A percentile compares a stretch with the other conserved stretches of the same genome.
These are phyloP conservation scores for Rheum nobile DNA, from an alignment of 148 eudicot genomes.

Conservation along the genomic window DNA sequence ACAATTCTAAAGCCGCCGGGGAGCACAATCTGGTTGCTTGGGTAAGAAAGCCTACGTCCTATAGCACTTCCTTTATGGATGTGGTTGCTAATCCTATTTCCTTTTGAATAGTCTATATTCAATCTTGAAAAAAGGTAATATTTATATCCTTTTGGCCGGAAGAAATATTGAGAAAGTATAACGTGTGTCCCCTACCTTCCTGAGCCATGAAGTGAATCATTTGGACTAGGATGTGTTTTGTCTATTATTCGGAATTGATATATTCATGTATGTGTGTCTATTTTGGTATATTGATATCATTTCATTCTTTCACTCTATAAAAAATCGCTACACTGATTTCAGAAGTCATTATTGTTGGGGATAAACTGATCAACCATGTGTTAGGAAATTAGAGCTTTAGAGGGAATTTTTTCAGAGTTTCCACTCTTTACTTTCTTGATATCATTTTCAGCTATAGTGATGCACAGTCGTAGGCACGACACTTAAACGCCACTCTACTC, in stretches of 20 bases:
- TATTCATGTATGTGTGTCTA: not conserved
- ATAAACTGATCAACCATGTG: not conserved
- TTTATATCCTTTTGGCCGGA: not conserved
- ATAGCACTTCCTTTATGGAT: not conserved
- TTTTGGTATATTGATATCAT: not conserved
- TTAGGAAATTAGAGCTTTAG: not conserved
- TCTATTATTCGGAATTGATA: no score
- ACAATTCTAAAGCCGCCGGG: slow-evolving; percentile 32
- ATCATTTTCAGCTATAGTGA: not conserved
- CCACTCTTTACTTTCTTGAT: not conserved
- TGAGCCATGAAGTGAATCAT: not conserved
- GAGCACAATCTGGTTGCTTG: slow-evolving; percentile 53
- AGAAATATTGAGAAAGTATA: not conserved
- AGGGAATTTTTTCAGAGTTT: not conserved
- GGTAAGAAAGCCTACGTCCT: slow-evolving; percentile 21
- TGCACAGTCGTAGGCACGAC: no score
- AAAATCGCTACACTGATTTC: not conserved
- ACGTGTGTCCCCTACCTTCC: not conserved
- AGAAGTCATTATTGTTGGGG: not conserved
- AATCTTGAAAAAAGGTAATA: not conserved
- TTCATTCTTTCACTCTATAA: not conserved
- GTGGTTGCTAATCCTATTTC: not conserved
- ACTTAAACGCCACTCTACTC: no score
- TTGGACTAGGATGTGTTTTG: not conserved
- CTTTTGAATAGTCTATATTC: not conserved